phyloP scores from a whole-genome alignment of 768 basidiomycete species.

The Suillus hirtellus region DNA sequence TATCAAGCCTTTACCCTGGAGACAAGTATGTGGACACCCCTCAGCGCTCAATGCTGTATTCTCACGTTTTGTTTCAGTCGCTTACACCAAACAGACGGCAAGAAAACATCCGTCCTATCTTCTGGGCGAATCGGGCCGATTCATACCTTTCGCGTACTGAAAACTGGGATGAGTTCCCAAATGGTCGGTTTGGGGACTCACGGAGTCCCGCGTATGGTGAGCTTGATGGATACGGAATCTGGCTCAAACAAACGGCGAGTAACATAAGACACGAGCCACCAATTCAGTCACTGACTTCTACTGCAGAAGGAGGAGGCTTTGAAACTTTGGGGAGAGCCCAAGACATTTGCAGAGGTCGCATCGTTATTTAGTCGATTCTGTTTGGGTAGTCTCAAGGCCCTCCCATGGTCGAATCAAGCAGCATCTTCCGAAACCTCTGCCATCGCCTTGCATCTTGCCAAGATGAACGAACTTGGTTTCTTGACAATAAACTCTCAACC shows the following conservation, averaged over 20 bases:
- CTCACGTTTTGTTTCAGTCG: conserved; percentile 46
- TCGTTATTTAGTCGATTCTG: conserved; percentile 86
- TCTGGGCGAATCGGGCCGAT: conserved; percentile 97
- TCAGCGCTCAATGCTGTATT: conserved; percentile 16
- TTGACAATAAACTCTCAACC: conserved; percentile 97
- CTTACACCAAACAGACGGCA: conserved; percentile 89
- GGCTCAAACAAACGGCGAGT: conserved; percentile 83
- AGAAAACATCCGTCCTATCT: conserved; percentile 95
- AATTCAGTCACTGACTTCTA: conserved; percentile 12
- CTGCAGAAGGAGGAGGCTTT: conserved; percentile 81
- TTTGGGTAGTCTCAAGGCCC: conserved; percentile 61
- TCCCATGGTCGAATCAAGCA: conserved; percentile 96
- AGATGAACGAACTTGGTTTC: conserved; percentile 90
- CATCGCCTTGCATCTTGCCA: conserved; percentile 76
- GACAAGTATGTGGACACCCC: conserved; percentile 61
- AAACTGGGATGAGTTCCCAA: conserved; percentile 99
- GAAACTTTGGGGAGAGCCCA: conserved; percentile 86
- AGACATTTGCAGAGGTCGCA: conserved; percentile 61
- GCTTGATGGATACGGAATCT: conserved; percentile 94
- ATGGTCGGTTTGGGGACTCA: conserved; percentile 97
- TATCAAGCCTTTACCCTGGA: conserved; percentile 95
- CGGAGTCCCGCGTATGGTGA: conserved; percentile 98
- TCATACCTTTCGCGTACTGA: conserved; percentile 96
- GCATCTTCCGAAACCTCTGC: conserved; percentile 79
- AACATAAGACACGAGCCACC: background rate